Evolutionary conservation across 106 monocot species (phyloP).

Genomic region (Allium sativum): DNA sequence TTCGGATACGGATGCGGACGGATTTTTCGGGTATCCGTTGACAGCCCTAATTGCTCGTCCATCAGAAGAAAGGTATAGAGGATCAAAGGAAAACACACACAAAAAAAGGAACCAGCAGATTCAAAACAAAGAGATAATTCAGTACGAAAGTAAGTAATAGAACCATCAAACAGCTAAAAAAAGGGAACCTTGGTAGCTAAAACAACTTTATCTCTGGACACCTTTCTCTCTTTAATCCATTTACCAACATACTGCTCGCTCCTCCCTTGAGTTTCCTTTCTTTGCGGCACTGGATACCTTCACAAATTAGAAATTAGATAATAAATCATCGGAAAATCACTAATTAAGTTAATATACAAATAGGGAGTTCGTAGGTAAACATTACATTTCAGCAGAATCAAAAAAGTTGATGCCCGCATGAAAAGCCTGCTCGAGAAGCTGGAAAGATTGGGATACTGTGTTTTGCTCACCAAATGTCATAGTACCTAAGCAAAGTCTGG

Average conservation of each 20-base stretch:
- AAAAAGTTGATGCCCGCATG: conserved; percentile 78
- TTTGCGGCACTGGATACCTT: conserved; percentile 93
- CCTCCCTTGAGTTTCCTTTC: conserved; percentile 57
- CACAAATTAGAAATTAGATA: neutral
- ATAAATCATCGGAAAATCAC: neutral
- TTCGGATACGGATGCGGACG: no score
- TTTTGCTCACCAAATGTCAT: conserved; percentile 96
- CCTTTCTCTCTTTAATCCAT: conserved; percentile 48
- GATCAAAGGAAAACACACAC: no score
- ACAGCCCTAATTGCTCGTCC: no score
- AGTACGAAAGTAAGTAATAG: no score
- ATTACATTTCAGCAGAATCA: conserved; percentile 76
- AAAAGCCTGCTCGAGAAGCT: conserved; percentile 68
- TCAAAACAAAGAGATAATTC: no score
- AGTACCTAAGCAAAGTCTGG: conserved; percentile 73
- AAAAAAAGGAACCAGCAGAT: no score
- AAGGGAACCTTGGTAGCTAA: conserved; percentile 62
- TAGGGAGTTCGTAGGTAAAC: neutral
- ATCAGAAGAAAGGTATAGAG: no score
- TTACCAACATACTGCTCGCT: conserved; percentile 74
- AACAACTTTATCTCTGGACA: conserved; percentile 62
- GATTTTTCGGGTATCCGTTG: no score
- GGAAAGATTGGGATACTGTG: conserved; percentile 45
- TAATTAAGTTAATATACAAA: neutral
- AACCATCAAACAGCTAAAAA: neutral